These are phyloP conservation scores for Iberis pinnata DNA, from an alignment of 345 rosid species.

Conservation along the genomic window DNA sequence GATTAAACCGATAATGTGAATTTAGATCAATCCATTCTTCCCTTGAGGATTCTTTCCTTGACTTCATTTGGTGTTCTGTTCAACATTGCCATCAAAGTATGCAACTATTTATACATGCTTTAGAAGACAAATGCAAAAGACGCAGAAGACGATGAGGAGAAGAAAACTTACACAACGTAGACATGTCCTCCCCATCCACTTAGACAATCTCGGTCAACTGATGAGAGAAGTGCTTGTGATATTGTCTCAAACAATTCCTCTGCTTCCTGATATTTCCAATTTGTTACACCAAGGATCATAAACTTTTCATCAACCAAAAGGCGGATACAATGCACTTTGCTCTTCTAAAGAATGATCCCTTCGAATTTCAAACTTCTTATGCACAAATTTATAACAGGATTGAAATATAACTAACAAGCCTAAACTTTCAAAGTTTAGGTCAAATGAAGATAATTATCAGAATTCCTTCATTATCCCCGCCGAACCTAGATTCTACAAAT, in stretches of 20 bases:
- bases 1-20: neutral
- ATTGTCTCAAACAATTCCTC: constrained; percentile 79
- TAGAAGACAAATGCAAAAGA: neutral
- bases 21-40: constrained; percentile 75
- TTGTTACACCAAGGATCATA: neutral
- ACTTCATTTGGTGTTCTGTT: constrained; percentile 56
- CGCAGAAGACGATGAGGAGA: neutral
- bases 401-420: neutral
- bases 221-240: constrained; percentile 83
- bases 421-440: neutral
- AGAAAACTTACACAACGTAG: constrained; percentile 76
- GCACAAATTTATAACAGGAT: neutral
- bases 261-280: constrained; percentile 46
- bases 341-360: neutral
- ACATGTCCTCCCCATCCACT: constrained; percentile 99
- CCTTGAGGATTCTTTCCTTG: constrained; percentile 77
- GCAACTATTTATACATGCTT: neutral
- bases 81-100: constrained; percentile 2
- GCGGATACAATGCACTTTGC: neutral
- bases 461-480: neutral
- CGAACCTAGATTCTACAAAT: neutral
- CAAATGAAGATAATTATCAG: neutral
- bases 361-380: neutral
- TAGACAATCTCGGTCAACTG: constrained; percentile 87
- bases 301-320: neutral